Base-by-base conservation (phyloP, 805 yeast genomes). In the Clavispora phyllophila region DNA sequence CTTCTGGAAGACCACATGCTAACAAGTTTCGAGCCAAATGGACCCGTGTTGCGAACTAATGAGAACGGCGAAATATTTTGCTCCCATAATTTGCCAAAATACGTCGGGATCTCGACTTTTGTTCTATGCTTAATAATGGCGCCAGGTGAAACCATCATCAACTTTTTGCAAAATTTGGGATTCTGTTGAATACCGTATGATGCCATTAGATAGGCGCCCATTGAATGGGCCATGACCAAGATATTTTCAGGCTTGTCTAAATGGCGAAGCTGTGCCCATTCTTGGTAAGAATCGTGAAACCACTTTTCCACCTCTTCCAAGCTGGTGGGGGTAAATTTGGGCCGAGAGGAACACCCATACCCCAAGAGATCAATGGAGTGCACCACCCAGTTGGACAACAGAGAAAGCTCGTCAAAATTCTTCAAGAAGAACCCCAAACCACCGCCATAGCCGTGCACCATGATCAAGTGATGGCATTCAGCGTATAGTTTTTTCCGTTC, bases 291-390 rank as follows among this genome's bases (percentile, higher is more conserved):
- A 37, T 82, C 79, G 40, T 78, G 76, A 55, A 84, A 84, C 75
- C 81, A 81, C 15, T 62, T 56, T 53, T 83, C 89, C 9, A 83
- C 79, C 37, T 57, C 58, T 12, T 51, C 49, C n/a, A 57, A 49
- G 28, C 75, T 73, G 14, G 20, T 23, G 22, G 54, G 49, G 2
- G 45, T 40, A 57, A 86, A 87, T 37, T 72, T 68, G 1, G 95
- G 95, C 48, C 98, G 73, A 1, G 95, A 78, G 0, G 95, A 85
- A 44, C 87, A 80, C 1, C 98, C 99, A 63, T 86, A 91, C 0
- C 99, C 99, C 2, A 88, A 74, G 42, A 90, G 65, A 57, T 91
- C 99, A 3, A 91, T 75, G 0, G 96, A 86, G 65, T 88, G 96
- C 36, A 90, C 70, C 42, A 82, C 75, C 85, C 93, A 85, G 32